phyloP scores from a whole-genome alignment of 345 rosid genomes.

The Trapa incisa region DNA sequence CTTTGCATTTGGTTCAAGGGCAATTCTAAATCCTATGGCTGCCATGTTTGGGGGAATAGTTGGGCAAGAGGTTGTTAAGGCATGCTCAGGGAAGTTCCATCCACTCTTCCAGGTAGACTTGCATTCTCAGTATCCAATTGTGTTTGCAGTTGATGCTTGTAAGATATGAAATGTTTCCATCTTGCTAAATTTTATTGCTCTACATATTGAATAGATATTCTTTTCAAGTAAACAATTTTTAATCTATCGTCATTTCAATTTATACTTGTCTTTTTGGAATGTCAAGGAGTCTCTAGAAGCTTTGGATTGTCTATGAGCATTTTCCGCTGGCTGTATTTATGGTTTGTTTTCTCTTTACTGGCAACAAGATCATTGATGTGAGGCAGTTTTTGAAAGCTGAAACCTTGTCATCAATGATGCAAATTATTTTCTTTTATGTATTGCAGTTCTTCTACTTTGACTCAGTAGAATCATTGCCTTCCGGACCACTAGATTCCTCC shows the following conservation, averaged over 20 bases:
- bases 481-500: conserved; percentile 54
- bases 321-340: not conserved
- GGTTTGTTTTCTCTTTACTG: not conserved
- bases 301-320: not conserved
- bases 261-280: not conserved
- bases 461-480: conserved; percentile 85
- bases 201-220: not conserved
- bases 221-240: no score
- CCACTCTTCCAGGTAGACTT: conserved; percentile 75
- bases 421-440: conserved; percentile 6
- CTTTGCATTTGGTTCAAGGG: conserved; percentile 93
- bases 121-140: not conserved
- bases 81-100: conserved; percentile 97
- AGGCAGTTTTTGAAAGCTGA: not conserved
- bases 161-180: not conserved
- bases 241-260: no score
- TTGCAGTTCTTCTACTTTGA: conserved; percentile 92
- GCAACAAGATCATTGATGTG: not conserved
- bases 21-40: conserved; percentile 97
- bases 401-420: not conserved
- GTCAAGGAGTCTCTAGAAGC: not conserved
- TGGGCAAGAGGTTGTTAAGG: conserved; percentile 97
- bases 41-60: conserved; percentile 99
- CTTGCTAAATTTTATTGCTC: not conserved
- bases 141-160: not conserved